A percentile compares a stretch with the other conserved stretches of the same genome.
Evolutionary conservation across 805 yeast species (phyloP).

Genomic region (Candida suzukii): DNA sequence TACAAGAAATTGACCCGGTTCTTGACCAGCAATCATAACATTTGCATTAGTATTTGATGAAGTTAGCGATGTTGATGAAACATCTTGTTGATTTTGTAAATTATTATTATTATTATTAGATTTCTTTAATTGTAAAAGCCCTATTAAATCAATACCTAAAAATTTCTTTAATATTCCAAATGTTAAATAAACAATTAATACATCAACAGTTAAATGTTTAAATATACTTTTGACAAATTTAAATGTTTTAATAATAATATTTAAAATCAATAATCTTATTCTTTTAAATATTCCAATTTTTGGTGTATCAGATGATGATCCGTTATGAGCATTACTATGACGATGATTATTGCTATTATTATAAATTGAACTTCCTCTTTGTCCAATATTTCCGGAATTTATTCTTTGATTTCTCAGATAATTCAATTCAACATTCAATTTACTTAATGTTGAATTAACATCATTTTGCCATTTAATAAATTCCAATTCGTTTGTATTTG

Average conservation of each 20-base stretch:
- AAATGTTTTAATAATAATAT: slow-evolving; percentile 6
- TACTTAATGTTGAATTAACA: slow-evolving; percentile 38
- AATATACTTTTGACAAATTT: slow-evolving; percentile 6
- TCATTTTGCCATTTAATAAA: slow-evolving; percentile 49
- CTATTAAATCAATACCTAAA: not conserved
- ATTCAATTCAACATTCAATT: slow-evolving; percentile 34
- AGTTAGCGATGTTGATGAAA: no score
- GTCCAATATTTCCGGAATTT: not conserved
- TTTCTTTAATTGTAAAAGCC: not conserved
- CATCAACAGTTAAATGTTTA: slow-evolving; percentile 17
- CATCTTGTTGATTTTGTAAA: no score
- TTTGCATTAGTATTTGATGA: no score
- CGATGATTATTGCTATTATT: not conserved
- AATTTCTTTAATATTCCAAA: slow-evolving; percentile 10
- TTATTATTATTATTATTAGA: not conserved
- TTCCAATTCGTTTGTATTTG: slow-evolving; percentile 25
- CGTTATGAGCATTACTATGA: not conserved
- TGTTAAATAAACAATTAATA: slow-evolving; percentile 10
- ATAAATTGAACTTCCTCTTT: not conserved
- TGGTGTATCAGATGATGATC: no score
- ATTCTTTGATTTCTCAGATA: slow-evolving; percentile 6
- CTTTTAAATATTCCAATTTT: not conserved
- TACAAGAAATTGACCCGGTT: no score
- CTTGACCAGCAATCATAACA: no score
- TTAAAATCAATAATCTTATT: slow-evolving; percentile 4